Conservation (phyloP, 371 early-diverging fungal species). For the Rhizopus stolonifer region DNA sequence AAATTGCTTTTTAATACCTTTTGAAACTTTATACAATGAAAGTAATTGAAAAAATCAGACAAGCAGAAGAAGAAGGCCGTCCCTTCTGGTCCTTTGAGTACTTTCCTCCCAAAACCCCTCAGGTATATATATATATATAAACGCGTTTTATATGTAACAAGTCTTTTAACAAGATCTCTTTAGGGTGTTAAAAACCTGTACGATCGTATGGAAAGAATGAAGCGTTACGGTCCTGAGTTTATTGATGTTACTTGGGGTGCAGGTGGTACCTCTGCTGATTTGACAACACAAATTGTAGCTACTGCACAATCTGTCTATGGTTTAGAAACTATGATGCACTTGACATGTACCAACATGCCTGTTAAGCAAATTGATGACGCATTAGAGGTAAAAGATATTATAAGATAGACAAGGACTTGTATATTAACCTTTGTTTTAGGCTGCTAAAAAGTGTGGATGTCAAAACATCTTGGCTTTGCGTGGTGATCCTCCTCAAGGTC, state of each 20-base stretch:
- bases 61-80: slow-evolving; percentile 69
- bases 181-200: slow-evolving; percentile 76
- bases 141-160: background rate
- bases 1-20: slow-evolving; percentile 3
- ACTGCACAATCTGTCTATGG: slow-evolving; percentile 93
- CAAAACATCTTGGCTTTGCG: slow-evolving; percentile 95
- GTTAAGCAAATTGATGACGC: slow-evolving; percentile 84
- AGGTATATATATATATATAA: slow-evolving; percentile 50
- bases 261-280: slow-evolving; percentile 89
- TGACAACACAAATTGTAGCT: slow-evolving; percentile 84
- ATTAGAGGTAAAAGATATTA: slow-evolving; percentile 51
- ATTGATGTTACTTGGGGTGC: slow-evolving; percentile 97
- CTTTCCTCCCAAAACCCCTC: slow-evolving; percentile 95
- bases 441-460: slow-evolving; percentile 90
- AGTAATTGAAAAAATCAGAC: slow-evolving; percentile 74
- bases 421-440: slow-evolving; percentile 33
- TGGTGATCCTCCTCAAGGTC: slow-evolving; percentile 92
- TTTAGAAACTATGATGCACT: slow-evolving; percentile 95
- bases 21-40: slow-evolving; percentile 51
- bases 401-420: background rate
- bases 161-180: no score
- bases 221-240: slow-evolving; percentile 89
- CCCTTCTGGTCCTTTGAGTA: slow-evolving; percentile 93
- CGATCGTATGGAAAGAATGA: slow-evolving; percentile 89
- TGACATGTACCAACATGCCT: slow-evolving; percentile 97